Evolutionary conservation across 2,329 filamentous ascomycete genomes (phyloP).

Genomic region (Dactylella cylindrospora): DNA sequence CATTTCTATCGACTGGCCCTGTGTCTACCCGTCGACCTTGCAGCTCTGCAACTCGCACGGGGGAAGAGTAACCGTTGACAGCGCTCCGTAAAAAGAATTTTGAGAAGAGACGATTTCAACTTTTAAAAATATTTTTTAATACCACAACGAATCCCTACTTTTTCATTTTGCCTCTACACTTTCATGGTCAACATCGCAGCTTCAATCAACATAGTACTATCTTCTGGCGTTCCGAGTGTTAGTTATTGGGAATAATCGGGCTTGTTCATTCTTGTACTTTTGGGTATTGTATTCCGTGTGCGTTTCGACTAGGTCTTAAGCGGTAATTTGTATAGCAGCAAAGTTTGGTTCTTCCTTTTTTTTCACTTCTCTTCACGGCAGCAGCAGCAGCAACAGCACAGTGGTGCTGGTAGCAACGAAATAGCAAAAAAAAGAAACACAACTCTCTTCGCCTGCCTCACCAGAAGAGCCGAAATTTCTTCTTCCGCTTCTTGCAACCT

Average conservation of each 20-base stretch:
- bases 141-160: not conserved
- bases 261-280: conserved; percentile 4
- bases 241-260: conserved; percentile 19
- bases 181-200: conserved; percentile 5
- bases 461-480: too few species aligned
- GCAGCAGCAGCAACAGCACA: conserved; percentile 1
- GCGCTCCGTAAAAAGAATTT: conserved; percentile 36
- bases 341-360: conserved; percentile 10
- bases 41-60: too few species aligned
- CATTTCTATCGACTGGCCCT: conserved; percentile 2
- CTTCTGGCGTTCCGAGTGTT: conserved; percentile 33
- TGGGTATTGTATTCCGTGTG: conserved; percentile 6
- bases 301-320: conserved; percentile 8
- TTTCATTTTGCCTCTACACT: not conserved
- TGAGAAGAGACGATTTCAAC: not conserved
- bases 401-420: not conserved
- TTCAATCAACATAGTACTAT: conserved; percentile 16
- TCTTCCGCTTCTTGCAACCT: too few species aligned
- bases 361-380: conserved; percentile 9
- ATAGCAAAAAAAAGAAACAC: too few species aligned
- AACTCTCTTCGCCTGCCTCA: too few species aligned
- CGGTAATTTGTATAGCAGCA: conserved; percentile 43
- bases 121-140: not conserved
- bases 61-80: conserved; percentile 9
- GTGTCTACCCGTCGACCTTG: conserved; percentile 35